A percentile compares a stretch with the other conserved stretches of the same genome.
Conservation (phyloP, 768 basidiomycete genomes). For the Suillus subluteus region DNA sequence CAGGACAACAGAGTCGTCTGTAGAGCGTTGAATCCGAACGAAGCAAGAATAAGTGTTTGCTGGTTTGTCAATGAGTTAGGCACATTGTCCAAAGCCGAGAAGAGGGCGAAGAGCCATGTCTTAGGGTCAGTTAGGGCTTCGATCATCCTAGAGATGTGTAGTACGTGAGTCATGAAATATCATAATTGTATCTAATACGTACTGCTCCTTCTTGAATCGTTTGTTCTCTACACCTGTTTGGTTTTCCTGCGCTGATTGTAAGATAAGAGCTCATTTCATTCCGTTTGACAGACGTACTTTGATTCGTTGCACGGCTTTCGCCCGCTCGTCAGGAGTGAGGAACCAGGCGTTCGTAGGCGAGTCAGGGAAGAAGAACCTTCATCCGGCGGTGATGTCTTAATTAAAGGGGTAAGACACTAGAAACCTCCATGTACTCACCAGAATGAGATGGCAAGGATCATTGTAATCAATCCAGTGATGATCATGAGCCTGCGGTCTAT, state of each 20-base stretch:
- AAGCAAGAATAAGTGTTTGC: constrained; percentile 57
- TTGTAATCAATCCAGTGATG: constrained; percentile 59
- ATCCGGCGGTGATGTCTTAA: background rate
- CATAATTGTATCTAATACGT: constrained; percentile 26
- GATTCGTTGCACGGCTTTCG: constrained; percentile 58
- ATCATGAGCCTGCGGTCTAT: constrained; percentile 55
- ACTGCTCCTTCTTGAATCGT: constrained; percentile 56
- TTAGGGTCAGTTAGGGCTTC: constrained; percentile 66
- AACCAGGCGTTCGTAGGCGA: constrained; percentile 73
- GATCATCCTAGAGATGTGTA: constrained; percentile 47
- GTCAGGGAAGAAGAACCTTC: constrained; percentile 66
- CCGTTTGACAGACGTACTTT: constrained; percentile 42
- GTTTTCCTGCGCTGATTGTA: constrained; percentile 25
- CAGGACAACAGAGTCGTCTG: constrained; percentile 70
- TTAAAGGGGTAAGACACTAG: background rate
- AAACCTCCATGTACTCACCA: constrained; percentile 42
- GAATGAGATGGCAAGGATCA: constrained; percentile 52
- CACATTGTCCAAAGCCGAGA: constrained; percentile 59
- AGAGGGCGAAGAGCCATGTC: constrained; percentile 71
- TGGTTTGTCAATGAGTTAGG: constrained; percentile 67
- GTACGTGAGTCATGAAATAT: background rate
- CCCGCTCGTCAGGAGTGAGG: constrained; percentile 58
- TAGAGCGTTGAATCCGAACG: constrained; percentile 60
- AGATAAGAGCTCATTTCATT: background rate
- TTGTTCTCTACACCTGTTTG: constrained; percentile 31